These are phyloP conservation scores for Atkinsonella hypoxylon DNA, from an alignment of 2,329 filamentous ascomycete genomes.

Conservation along the genomic window DNA sequence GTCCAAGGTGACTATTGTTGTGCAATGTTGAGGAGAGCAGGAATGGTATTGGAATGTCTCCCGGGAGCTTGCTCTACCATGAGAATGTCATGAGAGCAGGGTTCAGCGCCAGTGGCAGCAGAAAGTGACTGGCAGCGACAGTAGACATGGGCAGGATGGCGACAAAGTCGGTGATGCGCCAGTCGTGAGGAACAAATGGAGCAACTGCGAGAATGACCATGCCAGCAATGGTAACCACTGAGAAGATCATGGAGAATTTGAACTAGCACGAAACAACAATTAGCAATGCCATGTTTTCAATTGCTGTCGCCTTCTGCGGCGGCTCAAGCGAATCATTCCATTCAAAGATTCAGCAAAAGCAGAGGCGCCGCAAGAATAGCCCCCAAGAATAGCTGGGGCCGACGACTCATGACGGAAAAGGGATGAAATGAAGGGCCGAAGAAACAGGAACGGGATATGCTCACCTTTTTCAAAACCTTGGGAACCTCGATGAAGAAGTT, in stretches of 20 bases:
- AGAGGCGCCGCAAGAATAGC: no score
- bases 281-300: no score
- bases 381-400: no score
- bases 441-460: no score
- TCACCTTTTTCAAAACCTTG: constrained; percentile 64
- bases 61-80: constrained; percentile 37
- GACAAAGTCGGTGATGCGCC: constrained; percentile 59
- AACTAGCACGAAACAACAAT: constrained; percentile 34
- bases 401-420: constrained; percentile 10
- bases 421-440: constrained; percentile 17
- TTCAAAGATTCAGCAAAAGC: no score
- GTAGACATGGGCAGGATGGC: constrained; percentile 67
- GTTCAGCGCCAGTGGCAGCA: constrained; percentile 63
- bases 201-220: constrained; percentile 55
- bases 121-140: constrained; percentile 55
- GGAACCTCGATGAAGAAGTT: constrained; percentile 80
- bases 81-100: constrained; percentile 73
- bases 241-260: constrained; percentile 59
- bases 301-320: no score
- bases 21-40: no score
- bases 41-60: no score
- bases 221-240: constrained; percentile 41
- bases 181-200: constrained; percentile 51
- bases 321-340: no score
- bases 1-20: background rate